These are phyloP conservation scores for Calonectria ilicicola DNA, from an alignment of 2,329 filamentous ascomycete genomes.

Conservation along the genomic window DNA sequence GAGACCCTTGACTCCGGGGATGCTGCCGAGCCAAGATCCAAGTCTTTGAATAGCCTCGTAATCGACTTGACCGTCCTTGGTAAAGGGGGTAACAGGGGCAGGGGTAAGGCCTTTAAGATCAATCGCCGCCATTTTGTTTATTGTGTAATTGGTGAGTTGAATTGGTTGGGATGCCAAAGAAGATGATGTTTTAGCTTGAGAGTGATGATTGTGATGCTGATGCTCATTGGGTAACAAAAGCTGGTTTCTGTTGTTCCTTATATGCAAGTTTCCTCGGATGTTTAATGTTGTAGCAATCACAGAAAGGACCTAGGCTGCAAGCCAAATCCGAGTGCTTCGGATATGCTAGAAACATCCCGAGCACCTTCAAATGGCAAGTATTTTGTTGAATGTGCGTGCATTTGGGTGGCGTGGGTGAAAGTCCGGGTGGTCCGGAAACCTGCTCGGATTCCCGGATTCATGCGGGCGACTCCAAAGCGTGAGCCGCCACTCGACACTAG, in stretches of 20 bases:
- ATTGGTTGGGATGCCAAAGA: neutral
- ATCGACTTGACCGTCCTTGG: slow-evolving; percentile 59
- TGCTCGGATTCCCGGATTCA: neutral
- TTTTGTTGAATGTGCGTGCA: neutral
- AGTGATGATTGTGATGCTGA: neutral
- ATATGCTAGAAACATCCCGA: neutral
- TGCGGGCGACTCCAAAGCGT: neutral
- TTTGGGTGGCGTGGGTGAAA: neutral
- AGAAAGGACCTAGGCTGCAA: neutral
- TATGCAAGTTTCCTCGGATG: neutral
- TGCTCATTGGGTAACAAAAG: neutral
- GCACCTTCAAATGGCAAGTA: neutral
- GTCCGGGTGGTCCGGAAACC: neutral
- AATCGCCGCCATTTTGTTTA: slow-evolving; percentile 47
- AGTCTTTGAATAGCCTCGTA: slow-evolving; percentile 65
- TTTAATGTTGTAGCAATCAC: neutral
- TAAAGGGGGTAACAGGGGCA: slow-evolving; percentile 65
- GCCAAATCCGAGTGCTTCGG: neutral
- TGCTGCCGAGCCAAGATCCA: slow-evolving; percentile 65
- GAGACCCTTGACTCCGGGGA: slow-evolving; percentile 62
- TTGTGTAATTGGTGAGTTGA: slow-evolving; percentile 11
- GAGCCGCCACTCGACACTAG: neutral
- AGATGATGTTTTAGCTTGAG: neutral
- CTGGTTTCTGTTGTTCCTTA: neutral
- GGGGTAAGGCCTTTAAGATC: slow-evolving; percentile 63